A percentile compares a stretch with the other conserved stretches of the same genome.
Evolutionary conservation across 192 early-diverging fungal species (phyloP).

Genomic region (Coemansia erecta): DNA sequence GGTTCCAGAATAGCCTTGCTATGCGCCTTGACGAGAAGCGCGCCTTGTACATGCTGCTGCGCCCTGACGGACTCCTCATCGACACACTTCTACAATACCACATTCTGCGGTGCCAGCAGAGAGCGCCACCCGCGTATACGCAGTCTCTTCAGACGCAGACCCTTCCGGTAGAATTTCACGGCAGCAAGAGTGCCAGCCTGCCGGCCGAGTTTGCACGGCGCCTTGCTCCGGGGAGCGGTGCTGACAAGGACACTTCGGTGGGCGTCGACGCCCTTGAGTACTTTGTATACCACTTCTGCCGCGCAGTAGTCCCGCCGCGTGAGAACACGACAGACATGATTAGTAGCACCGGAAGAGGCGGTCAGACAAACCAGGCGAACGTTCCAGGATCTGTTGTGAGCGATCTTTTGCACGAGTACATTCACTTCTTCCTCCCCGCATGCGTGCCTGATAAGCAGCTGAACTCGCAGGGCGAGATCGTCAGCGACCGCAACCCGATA

Average conservation of each 20-base stretch:
- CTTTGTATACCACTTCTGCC: constrained; percentile 36
- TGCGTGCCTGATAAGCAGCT: constrained; percentile 23
- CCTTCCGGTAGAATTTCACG: constrained; percentile 29
- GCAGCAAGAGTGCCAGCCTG: constrained; percentile 3
- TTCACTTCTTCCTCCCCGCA: constrained; percentile 37
- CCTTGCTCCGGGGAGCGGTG: background rate
- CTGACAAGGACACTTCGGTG: constrained; percentile 11
- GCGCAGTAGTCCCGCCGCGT: constrained; percentile 28
- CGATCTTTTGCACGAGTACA: constrained; percentile 34
- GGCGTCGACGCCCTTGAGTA: constrained; percentile 29
- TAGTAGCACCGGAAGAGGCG: background rate
- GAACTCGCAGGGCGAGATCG: constrained; percentile 2
- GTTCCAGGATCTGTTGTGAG: constrained; percentile 15
- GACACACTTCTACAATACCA: constrained; percentile 49
- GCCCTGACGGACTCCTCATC: constrained; percentile 29
- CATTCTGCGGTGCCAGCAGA: constrained; percentile 26
- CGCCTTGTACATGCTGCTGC: constrained; percentile 35
- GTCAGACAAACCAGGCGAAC: constrained; percentile 9
- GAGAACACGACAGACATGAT: constrained; percentile 10
- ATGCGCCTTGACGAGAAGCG: constrained; percentile 32
- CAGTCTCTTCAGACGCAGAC: constrained; percentile 13
- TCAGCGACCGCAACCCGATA: constrained; percentile 22
- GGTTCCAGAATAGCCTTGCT: constrained; percentile 40
- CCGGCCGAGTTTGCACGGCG: constrained; percentile 24
- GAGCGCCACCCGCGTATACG: background rate